Evolutionary conservation across 2,329 filamentous ascomycete genomes (phyloP).

Genomic region (Metarhizium sp.): DNA sequence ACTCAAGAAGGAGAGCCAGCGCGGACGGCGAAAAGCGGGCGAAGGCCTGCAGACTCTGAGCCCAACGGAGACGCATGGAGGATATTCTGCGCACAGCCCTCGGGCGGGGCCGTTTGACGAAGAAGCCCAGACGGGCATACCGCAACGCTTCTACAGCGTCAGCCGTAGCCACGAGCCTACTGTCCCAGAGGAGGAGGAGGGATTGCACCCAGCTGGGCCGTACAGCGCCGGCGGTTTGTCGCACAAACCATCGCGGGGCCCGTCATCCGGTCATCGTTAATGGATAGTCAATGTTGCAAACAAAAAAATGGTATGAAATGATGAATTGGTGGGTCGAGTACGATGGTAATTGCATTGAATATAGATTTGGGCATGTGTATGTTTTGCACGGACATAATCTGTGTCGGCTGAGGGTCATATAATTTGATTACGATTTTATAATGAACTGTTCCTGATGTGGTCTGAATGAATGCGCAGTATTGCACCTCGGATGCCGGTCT

Average conservation of each 20-base stretch:
- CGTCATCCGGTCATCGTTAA: conserved; percentile 14
- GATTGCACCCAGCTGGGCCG: conserved; percentile 8
- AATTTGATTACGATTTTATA: too few relatives aligned
- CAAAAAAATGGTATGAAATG: not conserved
- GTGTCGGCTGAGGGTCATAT: too few relatives aligned
- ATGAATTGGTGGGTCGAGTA: not conserved
- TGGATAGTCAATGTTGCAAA: conserved; percentile 2
- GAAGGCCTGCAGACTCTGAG: conserved; percentile 30
- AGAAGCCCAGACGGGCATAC: conserved; percentile 29
- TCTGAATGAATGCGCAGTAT: too few relatives aligned
- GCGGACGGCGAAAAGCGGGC: conserved; percentile 39
- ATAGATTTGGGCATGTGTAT: not conserved
- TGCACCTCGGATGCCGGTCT: too few relatives aligned
- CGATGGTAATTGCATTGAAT: not conserved
- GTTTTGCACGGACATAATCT: not conserved
- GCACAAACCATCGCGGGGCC: conserved; percentile 4
- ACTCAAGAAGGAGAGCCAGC: conserved; percentile 33
- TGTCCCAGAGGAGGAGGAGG: conserved; percentile 9
- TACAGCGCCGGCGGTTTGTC: conserved; percentile 1
- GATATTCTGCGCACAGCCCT: conserved; percentile 20
- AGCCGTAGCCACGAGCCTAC: conserved; percentile 11
- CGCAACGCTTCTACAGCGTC: conserved; percentile 20
- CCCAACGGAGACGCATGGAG: conserved; percentile 16
- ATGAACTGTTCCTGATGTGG: too few relatives aligned
- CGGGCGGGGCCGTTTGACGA: conserved; percentile 31